Conservation (phyloP, 192 early-diverging fungal genomes). For the Phlyctochytrium arcticum region DNA sequence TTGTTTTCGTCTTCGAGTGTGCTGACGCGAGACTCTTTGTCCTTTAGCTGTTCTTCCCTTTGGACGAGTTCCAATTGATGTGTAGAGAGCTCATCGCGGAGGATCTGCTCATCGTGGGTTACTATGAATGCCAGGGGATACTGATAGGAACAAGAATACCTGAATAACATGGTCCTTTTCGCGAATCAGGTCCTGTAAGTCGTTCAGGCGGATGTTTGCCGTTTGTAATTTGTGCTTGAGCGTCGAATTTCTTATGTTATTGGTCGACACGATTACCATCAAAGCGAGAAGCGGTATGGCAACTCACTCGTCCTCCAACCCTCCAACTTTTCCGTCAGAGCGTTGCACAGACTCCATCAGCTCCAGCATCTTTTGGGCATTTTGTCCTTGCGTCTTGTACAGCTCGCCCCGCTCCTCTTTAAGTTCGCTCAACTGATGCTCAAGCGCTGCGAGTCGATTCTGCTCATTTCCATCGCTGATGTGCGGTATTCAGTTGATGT, state of each 20-base stretch:
- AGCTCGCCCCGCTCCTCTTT: conserved; percentile 85
- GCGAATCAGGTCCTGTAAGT: conserved; percentile 48
- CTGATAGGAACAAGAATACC: conserved; percentile 28
- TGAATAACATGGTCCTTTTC: conserved; percentile 94
- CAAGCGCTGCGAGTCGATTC: conserved; percentile 58
- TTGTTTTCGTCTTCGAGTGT: conserved; percentile 76
- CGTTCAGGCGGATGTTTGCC: conserved; percentile 3
- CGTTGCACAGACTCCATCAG: conserved; percentile 73
- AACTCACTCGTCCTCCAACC: conserved; percentile 62
- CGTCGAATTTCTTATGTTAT: neutral
- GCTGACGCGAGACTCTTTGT: conserved; percentile 57
- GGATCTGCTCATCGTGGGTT: too few species aligned
- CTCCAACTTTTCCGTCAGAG: conserved; percentile 52
- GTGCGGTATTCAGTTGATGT: too few species aligned
- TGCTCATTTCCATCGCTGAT: too few species aligned
- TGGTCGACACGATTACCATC: neutral
- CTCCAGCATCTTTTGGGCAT: conserved; percentile 84
- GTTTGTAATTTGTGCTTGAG: conserved; percentile 19
- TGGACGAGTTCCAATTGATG: conserved; percentile 87
- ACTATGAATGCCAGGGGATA: neutral
- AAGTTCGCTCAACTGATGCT: conserved; percentile 65
- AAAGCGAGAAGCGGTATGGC: conserved; percentile 7
- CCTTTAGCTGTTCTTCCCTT: conserved; percentile 42
- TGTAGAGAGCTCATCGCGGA: conserved; percentile 88
- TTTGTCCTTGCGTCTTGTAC: conserved; percentile 86